A percentile compares a stretch with the other conserved stretches of the same genome.
phyloP scores from a whole-genome alignment of 176 grass and related monocot genomes.

The Dactylis glomerata region DNA sequence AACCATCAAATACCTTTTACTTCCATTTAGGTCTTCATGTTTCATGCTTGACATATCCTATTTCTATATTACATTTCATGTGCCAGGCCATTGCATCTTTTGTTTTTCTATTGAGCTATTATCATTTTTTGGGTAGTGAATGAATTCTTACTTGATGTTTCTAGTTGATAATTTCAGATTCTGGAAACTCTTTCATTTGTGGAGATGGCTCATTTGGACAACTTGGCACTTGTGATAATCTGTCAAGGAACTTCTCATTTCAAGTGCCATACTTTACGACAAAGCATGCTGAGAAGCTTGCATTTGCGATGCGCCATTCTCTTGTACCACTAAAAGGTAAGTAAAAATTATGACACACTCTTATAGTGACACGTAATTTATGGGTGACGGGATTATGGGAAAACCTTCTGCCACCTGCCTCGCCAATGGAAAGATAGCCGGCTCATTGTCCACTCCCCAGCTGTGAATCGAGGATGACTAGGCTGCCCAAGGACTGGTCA shows the following conservation, averaged over 20 bases:
- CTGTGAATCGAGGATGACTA: no score
- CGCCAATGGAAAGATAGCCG: no score
- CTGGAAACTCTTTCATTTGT: slow-evolving; percentile 70
- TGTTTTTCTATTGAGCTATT: not conserved
- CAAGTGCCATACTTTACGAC: slow-evolving; percentile 58
- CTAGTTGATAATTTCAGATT: slow-evolving; percentile 68
- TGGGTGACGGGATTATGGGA: no score
- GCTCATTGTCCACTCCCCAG: no score
- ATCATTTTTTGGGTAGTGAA: slow-evolving; percentile 29
- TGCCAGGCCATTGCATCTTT: not conserved
- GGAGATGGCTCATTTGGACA: slow-evolving; percentile 97
- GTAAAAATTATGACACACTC: not conserved
- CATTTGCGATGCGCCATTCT: slow-evolving; percentile 88
- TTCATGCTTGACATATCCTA: slow-evolving; percentile 3
- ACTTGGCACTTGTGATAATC: slow-evolving; percentile 75
- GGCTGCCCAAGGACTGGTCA: no score
- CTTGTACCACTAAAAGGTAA: slow-evolving; percentile 77
- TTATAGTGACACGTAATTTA: not conserved
- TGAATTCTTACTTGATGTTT: slow-evolving; percentile 39
- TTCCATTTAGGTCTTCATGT: not conserved
- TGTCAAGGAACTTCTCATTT: slow-evolving; percentile 53
- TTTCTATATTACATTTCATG: not conserved
- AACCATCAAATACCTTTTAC: slow-evolving; percentile 3
- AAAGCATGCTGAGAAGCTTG: slow-evolving; percentile 76
- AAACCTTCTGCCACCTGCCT: no score